Evolutionary conservation across 352 stramenopile species (phyloP).

Genomic region (Phytopythium vexans): DNA sequence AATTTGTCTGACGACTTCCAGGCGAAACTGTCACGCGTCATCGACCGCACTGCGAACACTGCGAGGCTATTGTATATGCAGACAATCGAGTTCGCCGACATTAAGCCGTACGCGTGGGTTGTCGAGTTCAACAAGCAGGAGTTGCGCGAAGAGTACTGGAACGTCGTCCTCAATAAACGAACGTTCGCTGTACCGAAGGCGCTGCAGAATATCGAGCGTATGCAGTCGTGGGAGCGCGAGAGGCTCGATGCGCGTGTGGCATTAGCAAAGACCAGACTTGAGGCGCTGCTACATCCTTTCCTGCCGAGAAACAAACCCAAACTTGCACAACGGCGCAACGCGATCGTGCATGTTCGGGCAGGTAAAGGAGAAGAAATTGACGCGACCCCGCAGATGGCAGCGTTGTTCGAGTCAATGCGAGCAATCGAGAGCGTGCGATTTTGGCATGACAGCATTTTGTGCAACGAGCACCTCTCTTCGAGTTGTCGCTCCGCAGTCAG

Average conservation of each 20-base stretch:
- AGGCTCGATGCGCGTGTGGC: constrained; percentile 50
- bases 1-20: constrained; percentile 38
- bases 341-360: constrained; percentile 29
- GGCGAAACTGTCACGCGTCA: constrained; percentile 26
- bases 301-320: constrained; percentile 41
- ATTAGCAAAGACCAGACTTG: constrained; percentile 50
- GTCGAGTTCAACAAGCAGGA: constrained; percentile 56
- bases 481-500: constrained; percentile 5
- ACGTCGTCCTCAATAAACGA: constrained; percentile 69
- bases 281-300: constrained; percentile 52
- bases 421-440: constrained; percentile 50
- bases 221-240: constrained; percentile 49
- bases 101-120: constrained; percentile 66
- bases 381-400: constrained; percentile 5
- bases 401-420: constrained; percentile 25
- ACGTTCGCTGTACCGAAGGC: constrained; percentile 44
- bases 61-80: constrained; percentile 62
- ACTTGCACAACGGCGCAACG: constrained; percentile 35
- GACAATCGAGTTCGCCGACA: constrained; percentile 62
- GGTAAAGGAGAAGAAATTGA: constrained; percentile 1
- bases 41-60: constrained; percentile 26
- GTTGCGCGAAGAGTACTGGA: constrained; percentile 65
- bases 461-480: constrained; percentile 20
- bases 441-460: constrained; percentile 50
- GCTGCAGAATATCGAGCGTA: constrained; percentile 54